Evolutionary conservation across 2,329 filamentous ascomycete species (phyloP).

Genomic region (Pseudocercospora musae): DNA sequence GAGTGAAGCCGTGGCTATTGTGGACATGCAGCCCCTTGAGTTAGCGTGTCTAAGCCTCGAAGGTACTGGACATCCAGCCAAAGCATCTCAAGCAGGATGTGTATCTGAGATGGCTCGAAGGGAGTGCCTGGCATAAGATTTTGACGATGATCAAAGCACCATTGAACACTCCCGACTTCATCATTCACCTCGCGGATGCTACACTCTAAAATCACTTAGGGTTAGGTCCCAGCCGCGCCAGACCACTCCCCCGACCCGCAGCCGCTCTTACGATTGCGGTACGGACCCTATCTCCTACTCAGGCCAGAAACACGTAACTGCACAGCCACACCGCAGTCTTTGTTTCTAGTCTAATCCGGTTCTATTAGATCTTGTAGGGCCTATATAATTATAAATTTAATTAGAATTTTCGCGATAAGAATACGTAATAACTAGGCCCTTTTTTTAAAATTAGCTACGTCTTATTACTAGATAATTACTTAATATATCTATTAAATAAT

Average conservation of each 20-base stretch:
- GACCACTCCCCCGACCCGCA: not conserved
- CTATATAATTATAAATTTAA: no score
- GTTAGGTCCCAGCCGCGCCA: constrained; percentile 9
- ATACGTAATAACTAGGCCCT: no score
- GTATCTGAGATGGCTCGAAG: not conserved
- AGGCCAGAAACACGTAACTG: no score
- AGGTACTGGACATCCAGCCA: not conserved
- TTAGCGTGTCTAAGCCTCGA: not conserved
- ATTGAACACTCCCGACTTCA: not conserved
- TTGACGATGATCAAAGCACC: not conserved
- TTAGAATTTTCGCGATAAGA: no score
- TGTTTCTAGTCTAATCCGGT: no score
- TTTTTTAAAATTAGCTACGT: no score
- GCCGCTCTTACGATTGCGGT: not conserved
- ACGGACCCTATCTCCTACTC: no score
- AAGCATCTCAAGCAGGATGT: no score
- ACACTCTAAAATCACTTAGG: not conserved
- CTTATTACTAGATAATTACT: no score
- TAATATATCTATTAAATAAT: no score
- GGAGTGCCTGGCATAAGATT: not conserved
- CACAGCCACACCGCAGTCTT: no score
- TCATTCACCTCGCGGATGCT: not conserved
- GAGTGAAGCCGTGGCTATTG: not conserved
- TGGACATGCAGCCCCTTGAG: not conserved
- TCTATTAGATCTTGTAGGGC: no score